Evolutionary conservation across 202 grass and related monocot genomes (phyloP), one percentile per base, ranked within the genome.

Genomic region (Tripidium arundinaceum): DNA sequence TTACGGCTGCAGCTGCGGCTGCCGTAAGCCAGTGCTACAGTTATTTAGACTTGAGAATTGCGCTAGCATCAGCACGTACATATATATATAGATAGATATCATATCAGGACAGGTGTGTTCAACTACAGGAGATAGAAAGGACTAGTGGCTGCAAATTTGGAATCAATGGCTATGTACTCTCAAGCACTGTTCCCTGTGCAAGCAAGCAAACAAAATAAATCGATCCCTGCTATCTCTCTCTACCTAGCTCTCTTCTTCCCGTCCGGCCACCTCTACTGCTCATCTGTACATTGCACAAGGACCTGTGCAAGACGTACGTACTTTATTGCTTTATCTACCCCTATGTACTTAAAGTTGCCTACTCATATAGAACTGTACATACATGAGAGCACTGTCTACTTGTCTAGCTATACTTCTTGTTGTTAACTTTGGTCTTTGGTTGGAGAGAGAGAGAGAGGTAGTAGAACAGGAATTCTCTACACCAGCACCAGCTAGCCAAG

Each of bases 261-360:
- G 34, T 3, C 34, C 34, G 5, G 34, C 4, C 34, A 36, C 5
- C 34, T 36, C 34, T 36, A 36, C 34, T 36, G 34, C 3, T 36
- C 34, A 36, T 36, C 34, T 6, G 3, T 36, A 73, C 81, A 26
- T n/a, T 68, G 75, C 61, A 79, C 52, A 34, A 84, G 52, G 50
- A 36, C 1, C 34, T 65, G 72, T 79, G 25, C 2, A 38, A 38
- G 37, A 38, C 37, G 7, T 38, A 46, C 13, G 33, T 68, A 68
- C 68, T 80, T 80, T 80, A 68, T 79, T 80, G 27, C 62, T 13
- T 81, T 79, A 14, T 88, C 73, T 75, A 84, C 68, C 6, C 5
- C 69, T 68, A 41, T 68, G 60, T 59, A 68, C 72, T 31, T 85
- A 78, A 78, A 33, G 31, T 4, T 2, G 31, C 31, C 31, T 33